Evolutionary conservation across 129 eudicot genomes (phyloP), one percentile per base, ranked within the genome.

Genomic region (Chrysanthemum lavandulifolium): DNA sequence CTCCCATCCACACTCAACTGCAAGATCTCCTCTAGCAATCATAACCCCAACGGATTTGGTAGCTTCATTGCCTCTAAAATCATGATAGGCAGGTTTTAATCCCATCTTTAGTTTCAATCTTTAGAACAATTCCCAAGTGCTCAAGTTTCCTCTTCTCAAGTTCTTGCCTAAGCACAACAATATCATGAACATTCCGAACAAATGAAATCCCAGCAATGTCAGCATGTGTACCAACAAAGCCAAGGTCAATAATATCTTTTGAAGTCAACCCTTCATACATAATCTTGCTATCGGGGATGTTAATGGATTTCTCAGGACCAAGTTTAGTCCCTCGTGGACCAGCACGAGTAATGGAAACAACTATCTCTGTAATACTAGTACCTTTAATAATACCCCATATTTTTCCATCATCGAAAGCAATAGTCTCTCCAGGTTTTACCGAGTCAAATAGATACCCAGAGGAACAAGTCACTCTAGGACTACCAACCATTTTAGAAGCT

Each of bases 1-100:
- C 73, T 89, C 96, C 92, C 96, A 89, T 29, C 92, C 96, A 78
- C 96, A 86, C 76, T 89, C 96, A 71, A 89, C 96, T 6, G 96
- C 96, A 62, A 89, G 96, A 82, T 89, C 96, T 68, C 96, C 96
- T 82, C 96, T 86, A 36, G 96, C 96, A 76, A 89, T 86, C 96
- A 89, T 89, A 54, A 89, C 36, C 96, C 96, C 76, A 89, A 78
- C 59, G 96, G 96, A 18, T 89, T 86, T 16, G 86, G 73, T 21
- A 60, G 65, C 79, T 89, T 89, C 96, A 89, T 89, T 11, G 92
- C 90, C 79, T 89, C 96, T 61, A 89, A 73, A 67, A 89, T 60
- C 76, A 89, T 49, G 16, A 86, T 67, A 2, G 90, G 82, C 65
- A 86, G 66, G 40, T 89, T 70, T 78, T 71, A 63, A 84, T 61